phyloP scores from a whole-genome alignment of 495 filamentous ascomycete genomes.

The Hypoxylon subgilvum region DNA sequence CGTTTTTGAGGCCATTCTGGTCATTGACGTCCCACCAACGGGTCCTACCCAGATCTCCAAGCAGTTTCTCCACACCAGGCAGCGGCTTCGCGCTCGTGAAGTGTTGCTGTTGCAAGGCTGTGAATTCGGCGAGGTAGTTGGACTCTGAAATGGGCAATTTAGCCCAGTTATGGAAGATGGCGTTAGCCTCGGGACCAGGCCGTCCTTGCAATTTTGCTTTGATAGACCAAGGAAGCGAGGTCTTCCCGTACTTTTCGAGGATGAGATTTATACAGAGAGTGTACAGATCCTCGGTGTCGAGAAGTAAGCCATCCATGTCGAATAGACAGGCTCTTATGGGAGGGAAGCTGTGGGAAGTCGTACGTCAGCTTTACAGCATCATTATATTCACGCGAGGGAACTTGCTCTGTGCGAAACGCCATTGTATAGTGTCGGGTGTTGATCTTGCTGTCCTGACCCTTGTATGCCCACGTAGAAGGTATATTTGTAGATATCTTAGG shows the following conservation, averaged over 20 bases:
- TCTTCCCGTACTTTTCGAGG: constrained; percentile 73
- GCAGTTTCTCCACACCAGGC: constrained; percentile 75
- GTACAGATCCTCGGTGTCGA: constrained; percentile 94
- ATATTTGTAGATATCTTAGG: no score
- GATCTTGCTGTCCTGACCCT: no score
- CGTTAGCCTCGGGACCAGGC: constrained; percentile 69
- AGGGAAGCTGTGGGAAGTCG: constrained; percentile 61
- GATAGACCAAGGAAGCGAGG: constrained; percentile 83
- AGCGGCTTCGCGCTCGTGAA: constrained; percentile 79
- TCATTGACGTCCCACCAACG: constrained; percentile 50
- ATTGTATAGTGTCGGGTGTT: no score
- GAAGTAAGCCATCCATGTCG: constrained; percentile 96
- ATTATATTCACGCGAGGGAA: no score
- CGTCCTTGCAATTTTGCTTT: constrained; percentile 97
- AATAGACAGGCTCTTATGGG: constrained; percentile 92
- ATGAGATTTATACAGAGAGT: constrained; percentile 81
- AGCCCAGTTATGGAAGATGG: constrained; percentile 73
- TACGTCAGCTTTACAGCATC: constrained; percentile 28
- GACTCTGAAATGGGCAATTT: constrained; percentile 75
- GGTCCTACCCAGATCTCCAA: constrained; percentile 59
- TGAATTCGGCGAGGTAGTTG: constrained; percentile 65
- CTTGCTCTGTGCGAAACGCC: no score
- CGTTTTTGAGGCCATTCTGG: constrained; percentile 20
- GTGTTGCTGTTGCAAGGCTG: constrained; percentile 66
- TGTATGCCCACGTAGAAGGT: no score